Evolutionary conservation across 805 yeast species (phyloP).

Genomic region (Blastobotrys mokoenaii): DNA sequence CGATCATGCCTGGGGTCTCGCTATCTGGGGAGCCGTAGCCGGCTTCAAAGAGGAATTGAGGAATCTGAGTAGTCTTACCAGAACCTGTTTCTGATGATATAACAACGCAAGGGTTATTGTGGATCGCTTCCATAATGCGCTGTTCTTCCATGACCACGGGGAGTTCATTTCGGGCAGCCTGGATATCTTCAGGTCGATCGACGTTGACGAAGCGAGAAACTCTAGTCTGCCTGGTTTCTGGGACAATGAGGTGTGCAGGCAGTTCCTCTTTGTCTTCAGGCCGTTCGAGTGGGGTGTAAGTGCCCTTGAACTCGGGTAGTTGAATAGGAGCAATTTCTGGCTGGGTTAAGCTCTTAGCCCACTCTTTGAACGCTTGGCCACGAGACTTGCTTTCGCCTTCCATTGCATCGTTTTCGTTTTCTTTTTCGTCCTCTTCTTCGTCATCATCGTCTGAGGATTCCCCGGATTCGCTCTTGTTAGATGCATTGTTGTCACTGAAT

Average conservation of each 20-base stretch:
- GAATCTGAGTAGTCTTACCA: slow-evolving; percentile 97
- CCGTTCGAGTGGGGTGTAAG: slow-evolving; percentile 50
- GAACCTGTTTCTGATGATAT: slow-evolving; percentile 98
- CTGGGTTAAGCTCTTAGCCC: slow-evolving; percentile 77
- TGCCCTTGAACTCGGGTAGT: slow-evolving; percentile 39
- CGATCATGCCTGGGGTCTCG: slow-evolving; percentile 86
- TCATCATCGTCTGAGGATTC: neutral
- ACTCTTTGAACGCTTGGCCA: slow-evolving; percentile 67
- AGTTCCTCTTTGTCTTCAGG: slow-evolving; percentile 68
- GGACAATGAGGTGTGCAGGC: slow-evolving; percentile 51
- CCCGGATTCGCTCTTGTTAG: too few relatives aligned
- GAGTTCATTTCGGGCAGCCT: slow-evolving; percentile 54
- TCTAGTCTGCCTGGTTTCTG: slow-evolving; percentile 45
- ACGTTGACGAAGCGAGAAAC: slow-evolving; percentile 63
- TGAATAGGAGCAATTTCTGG: slow-evolving; percentile 53
- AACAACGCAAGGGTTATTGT: slow-evolving; percentile 82
- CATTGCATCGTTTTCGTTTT: slow-evolving; percentile 21
- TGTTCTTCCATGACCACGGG: slow-evolving; percentile 93
- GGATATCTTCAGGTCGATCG: slow-evolving; percentile 56
- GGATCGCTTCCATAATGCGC: slow-evolving; percentile 88
- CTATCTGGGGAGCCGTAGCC: slow-evolving; percentile 66
- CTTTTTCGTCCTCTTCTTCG: slow-evolving; percentile 19
- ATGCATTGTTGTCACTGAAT: slow-evolving; percentile 2
- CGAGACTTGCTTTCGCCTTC: slow-evolving; percentile 19
- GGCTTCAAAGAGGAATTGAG: slow-evolving; percentile 88